Conservation (phyloP, 148 eudicot genomes). For the Cornus florida region DNA sequence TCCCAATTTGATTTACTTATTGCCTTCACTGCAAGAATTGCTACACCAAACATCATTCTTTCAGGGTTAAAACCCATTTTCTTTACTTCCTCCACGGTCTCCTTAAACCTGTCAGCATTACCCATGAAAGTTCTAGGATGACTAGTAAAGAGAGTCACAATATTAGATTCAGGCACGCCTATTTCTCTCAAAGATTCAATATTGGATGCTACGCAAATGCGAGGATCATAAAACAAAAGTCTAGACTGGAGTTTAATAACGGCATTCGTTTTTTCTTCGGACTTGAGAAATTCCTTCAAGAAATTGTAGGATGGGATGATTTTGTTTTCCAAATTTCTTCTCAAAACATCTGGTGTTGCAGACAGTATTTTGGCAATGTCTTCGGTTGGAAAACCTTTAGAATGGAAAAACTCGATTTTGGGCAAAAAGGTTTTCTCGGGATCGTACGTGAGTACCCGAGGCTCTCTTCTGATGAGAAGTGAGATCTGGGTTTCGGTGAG, state of each 20-base stretch:
- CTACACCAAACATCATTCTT: too few species aligned
- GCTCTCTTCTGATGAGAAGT: too few species aligned
- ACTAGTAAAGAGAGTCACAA: not conserved
- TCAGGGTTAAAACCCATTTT: too few species aligned
- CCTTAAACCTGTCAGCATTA: not conserved
- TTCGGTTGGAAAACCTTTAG: constrained; percentile 12
- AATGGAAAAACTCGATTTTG: constrained; percentile 3
- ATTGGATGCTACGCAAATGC: not conserved
- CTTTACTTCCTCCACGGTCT: constrained; percentile 6
- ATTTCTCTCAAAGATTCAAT: not conserved
- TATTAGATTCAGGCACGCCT: not conserved
- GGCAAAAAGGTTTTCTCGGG: constrained; percentile 20
- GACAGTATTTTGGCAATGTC: not conserved
- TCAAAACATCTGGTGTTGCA: too few species aligned
- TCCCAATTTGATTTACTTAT: too few species aligned
- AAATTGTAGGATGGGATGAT: constrained; percentile 3
- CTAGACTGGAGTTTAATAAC: not conserved
- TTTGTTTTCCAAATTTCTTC: not conserved
- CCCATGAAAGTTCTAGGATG: constrained; percentile 1
- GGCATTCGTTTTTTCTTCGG: not conserved
- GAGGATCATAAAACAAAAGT: not conserved
- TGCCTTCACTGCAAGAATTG: too few species aligned
- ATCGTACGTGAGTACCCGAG: not conserved
- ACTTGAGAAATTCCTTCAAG: not conserved
- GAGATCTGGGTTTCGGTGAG: too few species aligned